phyloP scores from a whole-genome alignment of 2,329 filamentous ascomycete genomes.

The Cadophora luteo-olivacea region DNA sequence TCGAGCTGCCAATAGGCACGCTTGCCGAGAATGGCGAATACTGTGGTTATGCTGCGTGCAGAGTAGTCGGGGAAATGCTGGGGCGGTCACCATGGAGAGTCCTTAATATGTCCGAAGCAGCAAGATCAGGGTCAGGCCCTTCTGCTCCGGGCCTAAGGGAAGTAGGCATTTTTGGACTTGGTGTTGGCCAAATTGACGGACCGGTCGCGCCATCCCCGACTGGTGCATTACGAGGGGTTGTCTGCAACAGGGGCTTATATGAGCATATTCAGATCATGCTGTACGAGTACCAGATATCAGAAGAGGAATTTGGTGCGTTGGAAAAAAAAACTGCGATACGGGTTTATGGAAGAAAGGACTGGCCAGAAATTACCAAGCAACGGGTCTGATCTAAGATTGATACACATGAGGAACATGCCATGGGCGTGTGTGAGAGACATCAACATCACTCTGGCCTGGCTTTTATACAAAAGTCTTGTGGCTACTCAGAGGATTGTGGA shows the following conservation, averaged over 20 bases:
- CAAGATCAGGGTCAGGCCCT: neutral
- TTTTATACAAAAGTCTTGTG: neutral
- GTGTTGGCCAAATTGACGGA: neutral
- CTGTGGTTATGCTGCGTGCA: no score
- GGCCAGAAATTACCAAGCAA: neutral
- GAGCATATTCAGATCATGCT: neutral
- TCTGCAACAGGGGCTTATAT: neutral
- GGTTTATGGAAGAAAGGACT: neutral
- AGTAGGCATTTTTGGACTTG: neutral
- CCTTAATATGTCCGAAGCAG: neutral
- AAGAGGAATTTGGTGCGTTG: neutral
- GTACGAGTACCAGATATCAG: neutral
- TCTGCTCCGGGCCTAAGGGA: neutral
- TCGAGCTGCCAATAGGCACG: constrained; percentile 4
- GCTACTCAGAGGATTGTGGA: neutral
- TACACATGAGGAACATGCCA: neutral
- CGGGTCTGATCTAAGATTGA: neutral
- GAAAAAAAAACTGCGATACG: neutral
- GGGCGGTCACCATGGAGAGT: neutral
- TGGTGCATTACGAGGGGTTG: neutral
- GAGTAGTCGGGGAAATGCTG: no score
- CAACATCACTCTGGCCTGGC: neutral
- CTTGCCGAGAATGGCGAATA: neutral
- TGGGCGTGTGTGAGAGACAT: neutral
- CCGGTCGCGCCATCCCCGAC: no score